These are phyloP conservation scores for Huntiella omanensis DNA, from an alignment of 2,329 filamentous ascomycete genomes.

Conservation along the genomic window DNA sequence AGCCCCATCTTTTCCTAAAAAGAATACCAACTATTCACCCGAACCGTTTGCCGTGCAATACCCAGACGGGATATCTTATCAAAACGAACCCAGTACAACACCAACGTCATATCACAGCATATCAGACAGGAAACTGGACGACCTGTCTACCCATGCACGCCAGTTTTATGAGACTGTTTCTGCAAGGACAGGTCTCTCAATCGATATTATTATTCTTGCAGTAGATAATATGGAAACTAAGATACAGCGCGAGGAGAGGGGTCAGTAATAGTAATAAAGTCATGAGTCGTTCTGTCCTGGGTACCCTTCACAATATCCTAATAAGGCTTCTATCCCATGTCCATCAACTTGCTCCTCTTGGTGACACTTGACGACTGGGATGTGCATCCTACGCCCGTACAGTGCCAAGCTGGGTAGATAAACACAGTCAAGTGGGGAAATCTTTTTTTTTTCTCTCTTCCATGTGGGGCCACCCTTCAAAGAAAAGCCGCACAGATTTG, in stretches of 20 bases:
- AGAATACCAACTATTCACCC: too few species aligned
- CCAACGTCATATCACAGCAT: background rate
- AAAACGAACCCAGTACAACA: background rate
- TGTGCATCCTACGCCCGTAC: too few species aligned
- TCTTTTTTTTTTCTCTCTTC: too few species aligned
- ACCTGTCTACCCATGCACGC: slow-evolving; percentile 9
- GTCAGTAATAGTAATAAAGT: background rate
- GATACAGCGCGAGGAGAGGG: slow-evolving; percentile 7
- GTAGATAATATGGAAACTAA: slow-evolving; percentile 12
- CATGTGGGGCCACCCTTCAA: too few species aligned
- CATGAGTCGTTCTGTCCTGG: too few species aligned
- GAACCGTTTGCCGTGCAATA: background rate
- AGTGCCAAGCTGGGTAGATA: too few species aligned
- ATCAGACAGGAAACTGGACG: slow-evolving; percentile 7
- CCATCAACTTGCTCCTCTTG: too few species aligned
- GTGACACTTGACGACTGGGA: too few species aligned
- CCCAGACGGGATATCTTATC: background rate
- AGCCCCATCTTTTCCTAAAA: background rate
- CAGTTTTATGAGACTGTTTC: slow-evolving; percentile 11
- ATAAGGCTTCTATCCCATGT: too few species aligned
- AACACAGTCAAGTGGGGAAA: too few species aligned
- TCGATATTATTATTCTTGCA: slow-evolving; percentile 8
- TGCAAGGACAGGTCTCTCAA: slow-evolving; percentile 5
- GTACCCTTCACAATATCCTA: too few species aligned
- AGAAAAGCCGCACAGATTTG: slow-evolving; percentile 2